Evolutionary conservation across 371 early-diverging fungal species (phyloP).

Genomic region (Apophysomyces variabilis): DNA sequence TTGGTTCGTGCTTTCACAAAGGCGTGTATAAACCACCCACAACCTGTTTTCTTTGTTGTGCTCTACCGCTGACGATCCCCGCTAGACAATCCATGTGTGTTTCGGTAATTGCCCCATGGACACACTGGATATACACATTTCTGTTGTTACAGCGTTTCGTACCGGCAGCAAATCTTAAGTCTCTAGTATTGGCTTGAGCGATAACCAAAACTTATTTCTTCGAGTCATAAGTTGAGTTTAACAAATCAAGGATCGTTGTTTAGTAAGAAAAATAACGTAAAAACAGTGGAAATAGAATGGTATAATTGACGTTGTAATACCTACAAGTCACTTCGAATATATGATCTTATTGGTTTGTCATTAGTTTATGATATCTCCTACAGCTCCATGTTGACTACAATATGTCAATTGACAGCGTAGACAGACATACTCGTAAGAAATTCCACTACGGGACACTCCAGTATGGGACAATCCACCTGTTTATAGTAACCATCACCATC

Average conservation of each 20-base stretch:
- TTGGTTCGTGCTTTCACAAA: background rate
- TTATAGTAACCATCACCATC: too few relatives aligned
- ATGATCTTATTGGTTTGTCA: too few relatives aligned
- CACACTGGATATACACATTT: background rate
- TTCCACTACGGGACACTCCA: too few relatives aligned
- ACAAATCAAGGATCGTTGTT: background rate
- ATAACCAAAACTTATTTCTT: background rate
- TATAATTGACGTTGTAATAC: background rate
- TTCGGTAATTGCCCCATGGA: background rate
- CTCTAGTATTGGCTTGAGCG: background rate
- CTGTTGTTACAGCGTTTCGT: background rate
- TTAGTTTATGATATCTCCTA: too few relatives aligned
- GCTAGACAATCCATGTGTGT: background rate
- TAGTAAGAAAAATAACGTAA: background rate
- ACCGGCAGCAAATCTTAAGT: background rate
- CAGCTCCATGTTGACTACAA: too few relatives aligned
- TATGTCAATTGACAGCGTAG: too few relatives aligned
- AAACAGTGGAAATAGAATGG: background rate
- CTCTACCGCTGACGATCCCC: background rate
- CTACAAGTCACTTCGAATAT: too few relatives aligned
- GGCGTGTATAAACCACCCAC: background rate
- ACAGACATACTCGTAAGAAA: too few relatives aligned
- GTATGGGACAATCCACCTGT: too few relatives aligned
- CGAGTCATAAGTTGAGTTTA: background rate
- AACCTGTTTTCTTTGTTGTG: background rate